Evolutionary conservation across 2,329 filamentous ascomycete genomes (phyloP).

Genomic region (Aplosporella prunicola): DNA sequence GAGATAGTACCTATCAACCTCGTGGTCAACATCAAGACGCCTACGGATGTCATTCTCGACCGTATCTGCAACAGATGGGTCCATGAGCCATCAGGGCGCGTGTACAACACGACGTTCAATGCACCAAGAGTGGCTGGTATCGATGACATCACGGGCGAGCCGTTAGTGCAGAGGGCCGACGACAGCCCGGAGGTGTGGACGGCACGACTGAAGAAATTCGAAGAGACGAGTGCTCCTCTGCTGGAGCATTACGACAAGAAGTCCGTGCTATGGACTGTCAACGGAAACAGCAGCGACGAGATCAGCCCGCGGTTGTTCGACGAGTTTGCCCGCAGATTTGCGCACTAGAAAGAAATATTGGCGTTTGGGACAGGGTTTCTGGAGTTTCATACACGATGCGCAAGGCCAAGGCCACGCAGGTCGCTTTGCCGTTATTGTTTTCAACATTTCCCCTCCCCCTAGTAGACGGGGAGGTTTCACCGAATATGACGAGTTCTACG

Average conservation of each 20-base stretch:
- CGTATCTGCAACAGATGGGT: constrained; percentile 91
- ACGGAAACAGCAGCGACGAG: constrained; percentile 86
- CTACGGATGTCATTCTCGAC: constrained; percentile 74
- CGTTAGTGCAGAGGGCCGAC: constrained; percentile 70
- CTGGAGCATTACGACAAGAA: constrained; percentile 81
- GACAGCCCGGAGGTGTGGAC: constrained; percentile 83
- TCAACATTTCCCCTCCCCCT: too few species aligned
- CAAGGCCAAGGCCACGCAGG: too few species aligned
- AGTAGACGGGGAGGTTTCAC: too few species aligned
- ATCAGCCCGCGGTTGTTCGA: constrained; percentile 81
- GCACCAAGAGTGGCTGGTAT: constrained; percentile 67
- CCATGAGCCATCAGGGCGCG: constrained; percentile 78
- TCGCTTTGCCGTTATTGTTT: too few species aligned
- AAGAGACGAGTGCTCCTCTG: constrained; percentile 75
- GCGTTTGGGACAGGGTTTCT: too few species aligned
- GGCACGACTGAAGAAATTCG: constrained; percentile 69
- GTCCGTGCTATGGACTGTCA: constrained; percentile 76
- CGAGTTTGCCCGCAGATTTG: constrained; percentile 70
- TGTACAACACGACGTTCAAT: constrained; percentile 94
- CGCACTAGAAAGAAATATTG: too few species aligned
- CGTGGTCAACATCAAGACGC: constrained; percentile 78
- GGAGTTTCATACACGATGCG: too few species aligned
- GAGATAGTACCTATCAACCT: constrained; percentile 86
- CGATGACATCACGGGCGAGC: constrained; percentile 88
- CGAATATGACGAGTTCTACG: too few species aligned